A percentile compares a stretch with the other conserved stretches of the same genome.
phyloP scores from a whole-genome alignment of 176 grass and related monocot genomes.

The Phyllostachys edulis region DNA sequence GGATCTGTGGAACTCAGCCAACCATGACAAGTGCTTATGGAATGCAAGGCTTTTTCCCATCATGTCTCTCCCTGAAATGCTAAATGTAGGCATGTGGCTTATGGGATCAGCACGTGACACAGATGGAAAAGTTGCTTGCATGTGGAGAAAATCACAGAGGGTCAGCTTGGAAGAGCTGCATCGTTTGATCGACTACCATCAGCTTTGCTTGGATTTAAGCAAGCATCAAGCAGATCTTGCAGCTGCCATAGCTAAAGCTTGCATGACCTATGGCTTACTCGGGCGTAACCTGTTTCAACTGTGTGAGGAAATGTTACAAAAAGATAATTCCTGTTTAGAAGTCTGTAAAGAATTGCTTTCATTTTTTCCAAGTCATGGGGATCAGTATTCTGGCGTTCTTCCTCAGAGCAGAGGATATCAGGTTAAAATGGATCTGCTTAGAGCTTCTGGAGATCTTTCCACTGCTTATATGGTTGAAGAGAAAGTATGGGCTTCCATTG shows the following conservation, averaged over 20 bases:
- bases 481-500: slow-evolving; percentile 81
- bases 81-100: no score
- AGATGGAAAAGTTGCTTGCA: no score
- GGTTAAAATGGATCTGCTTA: slow-evolving; percentile 84
- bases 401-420: slow-evolving; percentile 87
- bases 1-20: no score
- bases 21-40: no score
- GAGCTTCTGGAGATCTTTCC: slow-evolving; percentile 69
- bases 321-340: slow-evolving; percentile 41
- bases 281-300: slow-evolving; percentile 77
- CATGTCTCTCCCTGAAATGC: no score
- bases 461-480: slow-evolving; percentile 57
- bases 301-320: slow-evolving; percentile 69
- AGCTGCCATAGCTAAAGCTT: slow-evolving; percentile 46
- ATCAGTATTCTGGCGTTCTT: slow-evolving; percentile 55
- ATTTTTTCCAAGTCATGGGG: slow-evolving; percentile 34
- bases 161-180: no score
- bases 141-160: no score
- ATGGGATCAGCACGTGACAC: no score
- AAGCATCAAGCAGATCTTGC: no score
- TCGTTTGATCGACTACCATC: no score
- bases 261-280: slow-evolving; percentile 72
- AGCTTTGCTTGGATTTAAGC: no score
- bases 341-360: slow-evolving; percentile 73
- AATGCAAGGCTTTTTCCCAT: no score